Evolutionary conservation across 768 basidiomycete species (phyloP).

Genomic region (Russula sp.): DNA sequence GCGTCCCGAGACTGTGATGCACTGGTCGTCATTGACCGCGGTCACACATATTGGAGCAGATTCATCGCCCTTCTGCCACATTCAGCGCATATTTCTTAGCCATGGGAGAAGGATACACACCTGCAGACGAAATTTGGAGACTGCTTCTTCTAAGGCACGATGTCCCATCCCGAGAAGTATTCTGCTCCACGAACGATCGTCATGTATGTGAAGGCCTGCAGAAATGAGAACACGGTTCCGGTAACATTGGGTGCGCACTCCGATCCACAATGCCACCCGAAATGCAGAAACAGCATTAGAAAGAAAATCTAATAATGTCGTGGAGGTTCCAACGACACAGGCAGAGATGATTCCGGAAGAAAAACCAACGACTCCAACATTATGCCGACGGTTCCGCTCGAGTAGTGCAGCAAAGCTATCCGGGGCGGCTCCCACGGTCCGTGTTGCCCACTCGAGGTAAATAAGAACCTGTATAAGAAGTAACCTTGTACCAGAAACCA

Average conservation of each 20-base stretch:
- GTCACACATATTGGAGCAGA: conserved; percentile 38
- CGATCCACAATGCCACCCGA: conserved; percentile 47
- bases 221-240: conserved; percentile 15
- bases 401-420: conserved; percentile 28
- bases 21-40: conserved; percentile 40
- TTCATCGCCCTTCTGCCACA: conserved; percentile 15
- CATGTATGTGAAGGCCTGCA: conserved; percentile 20
- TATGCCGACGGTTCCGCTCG: conserved; percentile 30
- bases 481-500: conserved; percentile 42
- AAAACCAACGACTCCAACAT: conserved; percentile 40
- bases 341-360: conserved; percentile 53
- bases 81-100: conserved; percentile 16
- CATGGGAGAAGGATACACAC: conserved; percentile 16
- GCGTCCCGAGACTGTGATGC: conserved; percentile 51
- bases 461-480: conserved; percentile 46
- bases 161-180: conserved; percentile 33
- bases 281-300: conserved; percentile 39
- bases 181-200: conserved; percentile 39
- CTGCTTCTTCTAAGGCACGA: conserved; percentile 24
- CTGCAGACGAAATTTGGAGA: conserved; percentile 24
- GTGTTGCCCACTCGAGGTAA: conserved; percentile 41
- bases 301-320: conserved; percentile 35
- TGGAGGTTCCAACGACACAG: conserved; percentile 42
- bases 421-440: conserved; percentile 1
- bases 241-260: conserved; percentile 36